Conservation (phyloP, 352 stramenopile species). For the Phytophthora crassamura region DNA sequence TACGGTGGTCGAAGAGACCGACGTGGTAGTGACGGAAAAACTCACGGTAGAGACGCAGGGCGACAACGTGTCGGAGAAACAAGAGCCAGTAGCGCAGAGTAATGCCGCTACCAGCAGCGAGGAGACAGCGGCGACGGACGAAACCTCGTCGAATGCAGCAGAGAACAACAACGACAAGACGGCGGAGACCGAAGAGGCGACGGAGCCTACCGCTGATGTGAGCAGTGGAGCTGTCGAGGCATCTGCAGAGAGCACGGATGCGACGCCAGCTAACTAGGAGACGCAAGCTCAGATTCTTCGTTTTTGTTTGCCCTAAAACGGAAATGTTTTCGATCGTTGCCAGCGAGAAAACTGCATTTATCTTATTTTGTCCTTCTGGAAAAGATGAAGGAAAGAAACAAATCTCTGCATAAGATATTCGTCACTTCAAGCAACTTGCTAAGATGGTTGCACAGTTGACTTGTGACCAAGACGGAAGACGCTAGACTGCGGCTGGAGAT, state of each 20-base stretch:
- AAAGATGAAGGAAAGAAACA: too few relatives aligned
- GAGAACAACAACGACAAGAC: neutral
- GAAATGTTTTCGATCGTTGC: too few relatives aligned
- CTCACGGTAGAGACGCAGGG: neutral
- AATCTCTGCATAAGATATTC: too few relatives aligned
- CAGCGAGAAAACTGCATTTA: too few relatives aligned
- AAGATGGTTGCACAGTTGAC: too few relatives aligned
- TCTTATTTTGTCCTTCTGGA: too few relatives aligned
- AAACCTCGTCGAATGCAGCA: neutral
- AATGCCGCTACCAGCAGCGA: neutral
- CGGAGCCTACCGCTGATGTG: neutral
- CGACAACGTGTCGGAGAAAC: neutral
- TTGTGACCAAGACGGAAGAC: too few relatives aligned
- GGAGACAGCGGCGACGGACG: neutral
- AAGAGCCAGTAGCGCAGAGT: neutral
- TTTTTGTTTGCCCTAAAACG: too few relatives aligned
- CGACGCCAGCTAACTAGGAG: constrained; percentile 1
- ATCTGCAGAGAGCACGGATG: constrained; percentile 1
- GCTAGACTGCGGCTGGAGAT: too few relatives aligned
- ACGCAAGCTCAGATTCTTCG: neutral
- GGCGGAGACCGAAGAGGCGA: constrained; percentile 11
- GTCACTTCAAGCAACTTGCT: too few relatives aligned
- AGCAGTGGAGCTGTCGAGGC: neutral
- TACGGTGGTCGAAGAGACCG: neutral
- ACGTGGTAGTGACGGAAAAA: neutral